Evolutionary conservation across 805 yeast species (phyloP).

Genomic region (Lachancea fermentati): DNA sequence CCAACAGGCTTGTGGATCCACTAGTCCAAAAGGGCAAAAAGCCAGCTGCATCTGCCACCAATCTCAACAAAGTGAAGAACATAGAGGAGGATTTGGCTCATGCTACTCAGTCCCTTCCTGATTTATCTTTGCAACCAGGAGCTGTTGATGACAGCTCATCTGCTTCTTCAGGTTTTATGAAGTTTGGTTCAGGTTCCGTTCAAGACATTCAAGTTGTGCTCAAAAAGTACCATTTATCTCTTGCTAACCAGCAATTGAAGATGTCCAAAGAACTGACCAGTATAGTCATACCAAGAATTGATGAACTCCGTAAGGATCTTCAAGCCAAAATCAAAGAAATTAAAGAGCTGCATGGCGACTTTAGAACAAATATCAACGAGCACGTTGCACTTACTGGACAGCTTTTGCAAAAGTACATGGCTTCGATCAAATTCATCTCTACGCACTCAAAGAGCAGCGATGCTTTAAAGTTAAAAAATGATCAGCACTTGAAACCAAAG

Average conservation of each 20-base stretch:
- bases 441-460: constrained; percentile 31
- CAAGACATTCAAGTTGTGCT: constrained; percentile 71
- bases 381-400: constrained; percentile 63
- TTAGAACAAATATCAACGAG: constrained; percentile 51
- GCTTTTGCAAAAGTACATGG: constrained; percentile 41
- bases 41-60: constrained; percentile 4
- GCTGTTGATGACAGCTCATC: constrained; percentile 15
- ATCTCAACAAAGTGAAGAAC: not conserved
- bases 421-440: constrained; percentile 39
- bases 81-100: constrained; percentile 6
- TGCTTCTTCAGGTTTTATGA: constrained; percentile 49
- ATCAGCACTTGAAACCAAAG: constrained; percentile 31
- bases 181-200: constrained; percentile 69
- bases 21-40: constrained; percentile 36
- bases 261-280: constrained; percentile 50
- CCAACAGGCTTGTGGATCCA: constrained; percentile 41
- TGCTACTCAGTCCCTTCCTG: constrained; percentile 3
- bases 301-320: constrained; percentile 60
- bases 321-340: constrained; percentile 76
- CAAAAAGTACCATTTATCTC: constrained; percentile 55
- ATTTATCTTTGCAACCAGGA: not conserved
- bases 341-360: constrained; percentile 58
- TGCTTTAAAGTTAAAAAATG: constrained; percentile 16
- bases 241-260: constrained; percentile 49
- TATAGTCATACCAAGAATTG: constrained; percentile 52